Base-by-base conservation (phyloP, 345 rosid species). In the Melaleuca alternifolia region DNA sequence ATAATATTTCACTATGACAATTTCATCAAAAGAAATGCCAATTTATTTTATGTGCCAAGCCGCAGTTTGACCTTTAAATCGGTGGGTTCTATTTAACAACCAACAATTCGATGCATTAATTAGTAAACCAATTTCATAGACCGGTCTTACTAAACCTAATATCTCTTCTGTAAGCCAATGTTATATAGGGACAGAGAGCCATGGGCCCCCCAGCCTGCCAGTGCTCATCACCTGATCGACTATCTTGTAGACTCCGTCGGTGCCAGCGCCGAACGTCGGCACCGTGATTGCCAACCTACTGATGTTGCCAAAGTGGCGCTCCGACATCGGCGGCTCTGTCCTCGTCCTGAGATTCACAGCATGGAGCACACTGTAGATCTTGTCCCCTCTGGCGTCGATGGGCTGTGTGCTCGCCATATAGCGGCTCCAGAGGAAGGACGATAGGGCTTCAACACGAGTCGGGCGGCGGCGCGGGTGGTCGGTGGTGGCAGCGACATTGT, bases 301-400 rank as follows among this genome's bases (percentile, higher is more conserved):
- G 33, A 87, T 87, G 46, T 87, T 87, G 26, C 88, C 88, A 46
- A 87, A 87, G 57, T 84, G 56, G 76, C 79, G 84, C 86, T 84
- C 86, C 21, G 88, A 75, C 4, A 87, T 83, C 30, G 88, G 84
- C 5, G 88, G 88, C 23, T 87, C 88, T 65, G 57, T 87, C 76
- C 88, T 82, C 5, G 86, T 44, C n/a, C 88, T 86, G 14, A 87
- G 62, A 53, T 87, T 87, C 77, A 87, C 88, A 10, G 88, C 88
- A 16, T 87, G 88, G 21, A 87, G 84, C 50, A 87, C 44, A 21
- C 59, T 41, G 76, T 87, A 87, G 37, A 77, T 24, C 77, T 76
- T 71, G 16, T 87, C 51, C 28, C 54, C 82, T 51, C 62, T 46
- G 57, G 26, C 50, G 20, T 82, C 83, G 44, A 65, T 21, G 18